phyloP scores from a whole-genome alignment of 768 basidiomycete species.

The Lactarius akahatsu region DNA sequence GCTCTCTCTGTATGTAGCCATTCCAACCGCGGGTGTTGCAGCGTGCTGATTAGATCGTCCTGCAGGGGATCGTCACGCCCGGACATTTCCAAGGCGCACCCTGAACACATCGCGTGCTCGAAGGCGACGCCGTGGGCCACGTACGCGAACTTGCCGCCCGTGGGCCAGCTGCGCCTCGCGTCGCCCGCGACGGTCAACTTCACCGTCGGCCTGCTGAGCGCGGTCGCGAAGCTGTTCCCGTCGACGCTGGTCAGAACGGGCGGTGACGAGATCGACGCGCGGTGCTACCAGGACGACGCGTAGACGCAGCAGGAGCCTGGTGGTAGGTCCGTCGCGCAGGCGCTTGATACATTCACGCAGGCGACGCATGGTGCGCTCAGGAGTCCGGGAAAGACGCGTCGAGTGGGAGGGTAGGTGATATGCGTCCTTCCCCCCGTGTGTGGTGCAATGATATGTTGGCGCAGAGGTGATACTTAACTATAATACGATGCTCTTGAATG shows the following conservation, averaged over 20 bases:
- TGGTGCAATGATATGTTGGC: not conserved
- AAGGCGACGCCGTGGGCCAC: constrained; percentile 53
- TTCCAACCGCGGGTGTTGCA: not conserved
- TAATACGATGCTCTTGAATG: constrained; percentile 12
- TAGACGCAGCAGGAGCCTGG: constrained; percentile 49
- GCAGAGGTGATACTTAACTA: not conserved
- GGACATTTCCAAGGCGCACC: constrained; percentile 66
- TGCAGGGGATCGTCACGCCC: constrained; percentile 76
- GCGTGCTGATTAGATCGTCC: constrained; percentile 31
- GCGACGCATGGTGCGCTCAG: constrained; percentile 57
- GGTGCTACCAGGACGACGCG: constrained; percentile 65
- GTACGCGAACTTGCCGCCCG: constrained; percentile 73
- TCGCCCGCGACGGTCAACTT: constrained; percentile 60
- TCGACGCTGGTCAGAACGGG: constrained; percentile 71
- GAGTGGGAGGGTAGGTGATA: constrained; percentile 69
- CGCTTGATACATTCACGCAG: constrained; percentile 60
- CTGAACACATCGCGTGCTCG: constrained; percentile 71
- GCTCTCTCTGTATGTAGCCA: constrained; percentile 39
- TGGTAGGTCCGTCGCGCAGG: constrained; percentile 58
- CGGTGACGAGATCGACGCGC: constrained; percentile 75
- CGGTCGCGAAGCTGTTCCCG: constrained; percentile 52
- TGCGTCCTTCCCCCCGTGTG: too few relatives aligned
- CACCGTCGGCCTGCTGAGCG: constrained; percentile 50
- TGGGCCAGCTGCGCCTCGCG: constrained; percentile 79
- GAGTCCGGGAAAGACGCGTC: constrained; percentile 64